These are phyloP conservation scores for Hippophae tibetana DNA, from an alignment of 306 rosid species.

Conservation along the genomic window DNA sequence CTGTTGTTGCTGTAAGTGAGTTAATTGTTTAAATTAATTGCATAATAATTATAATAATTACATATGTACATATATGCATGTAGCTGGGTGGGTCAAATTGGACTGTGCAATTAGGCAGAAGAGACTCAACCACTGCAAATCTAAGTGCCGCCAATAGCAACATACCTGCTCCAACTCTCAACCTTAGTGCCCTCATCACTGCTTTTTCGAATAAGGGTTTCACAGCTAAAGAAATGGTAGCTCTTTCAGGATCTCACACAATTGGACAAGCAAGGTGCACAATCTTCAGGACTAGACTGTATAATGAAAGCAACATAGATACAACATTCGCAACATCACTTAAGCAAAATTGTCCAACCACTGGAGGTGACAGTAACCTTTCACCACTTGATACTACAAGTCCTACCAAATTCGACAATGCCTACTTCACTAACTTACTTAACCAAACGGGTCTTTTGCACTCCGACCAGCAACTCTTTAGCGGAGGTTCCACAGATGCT, in stretches of 20 bases:
- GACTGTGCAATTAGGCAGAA: conserved; percentile 49
- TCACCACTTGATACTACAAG: conserved; percentile 35
- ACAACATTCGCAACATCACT: conserved; percentile 31
- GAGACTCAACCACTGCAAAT: conserved; percentile 70
- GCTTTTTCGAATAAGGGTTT: conserved; percentile 58
- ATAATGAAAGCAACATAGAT: conserved; percentile 53
- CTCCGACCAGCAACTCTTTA: conserved; percentile 53
- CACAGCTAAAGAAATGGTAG: conserved; percentile 39
- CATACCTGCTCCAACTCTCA: conserved; percentile 33
- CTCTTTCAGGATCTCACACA: conserved; percentile 67
- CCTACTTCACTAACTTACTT: conserved; percentile 42
- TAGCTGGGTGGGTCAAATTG: conserved; percentile 55
- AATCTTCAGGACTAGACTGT: conserved; percentile 36
- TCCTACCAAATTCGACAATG: conserved; percentile 44
- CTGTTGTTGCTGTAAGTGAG: conserved; percentile 23
- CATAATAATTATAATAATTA: neutral
- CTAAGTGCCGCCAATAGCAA: conserved; percentile 32
- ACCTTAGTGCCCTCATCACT: conserved; percentile 30
- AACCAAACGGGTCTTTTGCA: conserved; percentile 45
- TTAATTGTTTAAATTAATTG: neutral
- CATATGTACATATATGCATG: neutral
- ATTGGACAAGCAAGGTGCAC: conserved; percentile 44
- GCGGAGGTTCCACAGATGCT: conserved; percentile 45
- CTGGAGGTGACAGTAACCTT: conserved; percentile 35
- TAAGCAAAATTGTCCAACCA: conserved; percentile 34